Evolutionary conservation across 2,329 filamentous ascomycete genomes (phyloP), one percentile per base, ranked within the genome.

Genomic region (Sphaerulina vaccinii): DNA sequence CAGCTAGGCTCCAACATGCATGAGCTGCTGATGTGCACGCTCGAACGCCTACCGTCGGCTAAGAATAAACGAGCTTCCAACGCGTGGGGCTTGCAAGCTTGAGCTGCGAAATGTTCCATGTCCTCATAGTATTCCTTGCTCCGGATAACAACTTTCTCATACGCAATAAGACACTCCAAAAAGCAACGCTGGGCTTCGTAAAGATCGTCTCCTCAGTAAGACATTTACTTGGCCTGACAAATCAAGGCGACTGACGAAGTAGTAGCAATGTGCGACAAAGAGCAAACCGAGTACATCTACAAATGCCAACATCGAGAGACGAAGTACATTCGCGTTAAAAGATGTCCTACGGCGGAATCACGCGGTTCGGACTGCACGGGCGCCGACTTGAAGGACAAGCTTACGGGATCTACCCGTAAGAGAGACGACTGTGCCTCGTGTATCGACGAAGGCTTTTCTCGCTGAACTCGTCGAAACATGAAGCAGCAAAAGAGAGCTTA

Each of bases 121-220:
- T 15, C 35, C 35, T 38, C 15, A 38, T 38, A 38, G 35, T 38
- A 38, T 38, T 38, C 35, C 35, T 38, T 38, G 35, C 35, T 38
- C 35, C 35, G 15, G 35, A 38, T 38, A 38, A 38, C 35, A 38
- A n/a, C 35, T 38, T 38, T 38, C 35, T 38, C 15, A 38, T 38
- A 38, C 35, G 35, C 35, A 38, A 38, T 38, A 8, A 38, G 35
- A 38, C 35, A 38, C 15, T 38, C 16, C 35, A 38, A 38, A 38
- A 38, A 38, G 35, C 35, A 38, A 38, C 35, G 35, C 35, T 38
- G 15, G 35, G 35, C 35, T 38, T 38, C 35, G 35, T 38, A 38
- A 38, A 38, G 35, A 38, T 38, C 35, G 35, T 38, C 35, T 38
- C 35, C 35, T 38, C 35, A 38, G 35, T 38, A 38, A 38, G 35